Conservation (phyloP, 495 filamentous ascomycete genomes). For the Penicillium lagena region DNA sequence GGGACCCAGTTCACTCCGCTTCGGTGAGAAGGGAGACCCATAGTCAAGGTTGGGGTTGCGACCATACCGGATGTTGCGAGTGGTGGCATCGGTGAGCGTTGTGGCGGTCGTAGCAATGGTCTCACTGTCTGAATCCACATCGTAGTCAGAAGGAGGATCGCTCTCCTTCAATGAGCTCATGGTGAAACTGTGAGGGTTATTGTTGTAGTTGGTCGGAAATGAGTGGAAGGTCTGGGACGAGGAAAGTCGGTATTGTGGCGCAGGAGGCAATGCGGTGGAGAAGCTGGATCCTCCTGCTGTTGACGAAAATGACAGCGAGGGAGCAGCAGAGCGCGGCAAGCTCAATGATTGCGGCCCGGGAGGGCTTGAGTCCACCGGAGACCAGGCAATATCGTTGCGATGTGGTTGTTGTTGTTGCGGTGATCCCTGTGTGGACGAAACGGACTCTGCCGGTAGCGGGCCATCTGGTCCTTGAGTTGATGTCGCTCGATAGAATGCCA, state of each 20-base stretch:
- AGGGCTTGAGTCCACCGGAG: conserved; percentile 5
- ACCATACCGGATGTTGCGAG: conserved; percentile 35
- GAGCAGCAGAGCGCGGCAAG: conserved; percentile 12
- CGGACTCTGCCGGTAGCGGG: neutral
- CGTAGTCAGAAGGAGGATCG: conserved; percentile 30
- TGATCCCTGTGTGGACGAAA: neutral
- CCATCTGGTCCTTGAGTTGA: conserved; percentile 1
- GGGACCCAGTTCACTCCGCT: conserved; percentile 28
- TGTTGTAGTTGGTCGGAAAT: conserved; percentile 8
- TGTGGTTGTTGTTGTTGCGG: conserved; percentile 1
- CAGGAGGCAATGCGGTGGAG: conserved; percentile 19
- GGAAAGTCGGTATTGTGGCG: conserved; percentile 15
- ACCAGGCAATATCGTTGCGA: conserved; percentile 6
- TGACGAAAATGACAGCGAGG: conserved; percentile 27
- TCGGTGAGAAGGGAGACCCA: conserved; percentile 21
- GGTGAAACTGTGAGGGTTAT: conserved; percentile 29
- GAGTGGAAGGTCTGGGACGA: conserved; percentile 11
- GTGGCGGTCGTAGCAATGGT: conserved; percentile 34
- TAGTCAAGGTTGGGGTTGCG: conserved; percentile 8
- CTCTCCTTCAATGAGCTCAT: conserved; percentile 27
- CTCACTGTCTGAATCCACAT: conserved; percentile 37
- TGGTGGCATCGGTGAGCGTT: conserved; percentile 29
- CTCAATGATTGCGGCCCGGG: conserved; percentile 13
- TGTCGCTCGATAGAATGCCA: conserved; percentile 16
- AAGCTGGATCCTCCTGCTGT: conserved; percentile 27